Evolutionary conservation across 2,329 filamentous ascomycete genomes (phyloP).

Genomic region (Exophiala phaeomuriformis): DNA sequence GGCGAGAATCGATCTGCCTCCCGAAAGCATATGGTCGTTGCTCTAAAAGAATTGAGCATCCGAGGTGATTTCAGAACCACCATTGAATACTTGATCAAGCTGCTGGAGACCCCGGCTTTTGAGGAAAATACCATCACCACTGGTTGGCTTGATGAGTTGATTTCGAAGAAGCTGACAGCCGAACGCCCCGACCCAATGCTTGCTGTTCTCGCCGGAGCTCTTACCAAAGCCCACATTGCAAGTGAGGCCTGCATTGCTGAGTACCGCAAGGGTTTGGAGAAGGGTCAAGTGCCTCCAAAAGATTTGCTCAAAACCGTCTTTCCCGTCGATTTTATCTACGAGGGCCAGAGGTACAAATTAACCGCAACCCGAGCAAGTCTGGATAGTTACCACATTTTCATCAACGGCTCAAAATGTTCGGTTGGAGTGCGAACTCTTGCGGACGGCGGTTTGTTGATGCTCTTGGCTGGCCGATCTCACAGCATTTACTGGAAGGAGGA

Average conservation of each 20-base stretch:
- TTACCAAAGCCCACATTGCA: slow-evolving; percentile 90
- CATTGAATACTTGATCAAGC: slow-evolving; percentile 97
- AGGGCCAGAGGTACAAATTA: slow-evolving; percentile 94
- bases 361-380: slow-evolving; percentile 85
- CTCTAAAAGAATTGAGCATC: slow-evolving; percentile 97
- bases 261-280: slow-evolving; percentile 83
- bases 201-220: slow-evolving; percentile 90
- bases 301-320: slow-evolving; percentile 97
- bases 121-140: slow-evolving; percentile 99
- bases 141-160: slow-evolving; percentile 96
- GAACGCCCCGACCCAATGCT: slow-evolving; percentile 90
- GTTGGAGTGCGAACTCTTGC: slow-evolving; percentile 88
- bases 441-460: slow-evolving; percentile 85
- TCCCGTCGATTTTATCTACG: slow-evolving; percentile 97
- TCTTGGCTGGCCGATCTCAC: slow-evolving; percentile 88
- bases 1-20: slow-evolving; percentile 95
- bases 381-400: slow-evolving; percentile 96
- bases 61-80: slow-evolving; percentile 98
- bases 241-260: slow-evolving; percentile 82
- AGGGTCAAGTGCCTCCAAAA: slow-evolving; percentile 94
- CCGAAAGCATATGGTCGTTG: slow-evolving; percentile 98
- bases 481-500: slow-evolving; percentile 99
- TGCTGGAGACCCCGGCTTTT: slow-evolving; percentile 95
- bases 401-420: slow-evolving; percentile 94
- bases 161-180: slow-evolving; percentile 93